phyloP scores from a whole-genome alignment of 192 early-diverging fungal species.

The Rhizophagus clarus region DNA sequence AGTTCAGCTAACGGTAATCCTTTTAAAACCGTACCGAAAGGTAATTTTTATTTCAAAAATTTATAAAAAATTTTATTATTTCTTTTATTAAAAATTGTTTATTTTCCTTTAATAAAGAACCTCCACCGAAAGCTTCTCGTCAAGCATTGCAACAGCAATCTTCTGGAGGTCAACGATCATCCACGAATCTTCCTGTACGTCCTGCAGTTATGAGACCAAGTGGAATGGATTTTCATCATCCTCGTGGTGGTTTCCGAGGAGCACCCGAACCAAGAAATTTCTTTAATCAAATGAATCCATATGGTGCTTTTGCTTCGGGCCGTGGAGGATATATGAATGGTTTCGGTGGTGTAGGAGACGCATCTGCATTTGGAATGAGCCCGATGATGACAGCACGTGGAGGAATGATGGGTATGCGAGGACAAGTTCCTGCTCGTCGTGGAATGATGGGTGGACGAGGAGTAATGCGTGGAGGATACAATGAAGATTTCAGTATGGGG shows the following conservation, averaged over 20 bases:
- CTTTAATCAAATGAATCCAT: constrained; percentile 25
- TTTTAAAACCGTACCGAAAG: constrained; percentile 47
- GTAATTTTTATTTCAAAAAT: constrained; percentile 18
- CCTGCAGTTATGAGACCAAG: constrained; percentile 18
- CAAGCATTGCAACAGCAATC: constrained; percentile 31
- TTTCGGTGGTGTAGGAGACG: constrained; percentile 22
- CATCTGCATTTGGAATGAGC: constrained; percentile 15
- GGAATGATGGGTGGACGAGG: constrained; percentile 29
- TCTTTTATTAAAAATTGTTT: not conserved
- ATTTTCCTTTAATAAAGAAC: constrained; percentile 30
- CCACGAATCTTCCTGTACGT: constrained; percentile 27
- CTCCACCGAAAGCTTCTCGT: constrained; percentile 31
- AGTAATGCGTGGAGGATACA: constrained; percentile 35
- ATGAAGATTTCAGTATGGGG: constrained; percentile 24
- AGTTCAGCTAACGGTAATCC: constrained; percentile 41
- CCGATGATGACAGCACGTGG: constrained; percentile 26
- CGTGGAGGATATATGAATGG: constrained; percentile 34
- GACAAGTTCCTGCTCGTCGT: constrained; percentile 17
- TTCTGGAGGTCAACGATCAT: constrained; percentile 20
- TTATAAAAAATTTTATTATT: not conserved
- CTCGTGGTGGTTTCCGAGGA: constrained; percentile 14
- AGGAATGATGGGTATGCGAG: constrained; percentile 37
- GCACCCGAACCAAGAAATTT: constrained; percentile 30
- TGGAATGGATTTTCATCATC: constrained; percentile 31
- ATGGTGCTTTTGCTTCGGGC: constrained; percentile 19